phyloP scores from a whole-genome alignment of 2,329 filamentous ascomycete genomes.

The Rugonectria rugulosa region DNA sequence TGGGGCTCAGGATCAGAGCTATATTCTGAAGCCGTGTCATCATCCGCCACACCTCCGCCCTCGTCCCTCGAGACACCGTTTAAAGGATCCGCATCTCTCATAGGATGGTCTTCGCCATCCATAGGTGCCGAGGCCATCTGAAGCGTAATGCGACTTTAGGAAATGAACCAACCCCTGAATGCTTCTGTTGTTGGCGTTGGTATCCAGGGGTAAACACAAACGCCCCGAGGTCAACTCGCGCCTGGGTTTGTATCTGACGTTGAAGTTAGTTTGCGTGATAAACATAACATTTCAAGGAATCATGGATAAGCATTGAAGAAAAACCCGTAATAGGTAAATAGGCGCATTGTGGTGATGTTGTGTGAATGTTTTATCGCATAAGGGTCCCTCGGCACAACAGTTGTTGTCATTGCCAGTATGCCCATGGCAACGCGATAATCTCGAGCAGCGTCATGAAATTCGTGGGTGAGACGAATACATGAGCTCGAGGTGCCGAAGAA shows the following conservation, averaged over 20 bases:
- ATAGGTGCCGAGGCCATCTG: conserved; percentile 41
- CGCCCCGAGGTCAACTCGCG: no score
- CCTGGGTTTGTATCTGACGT: no score
- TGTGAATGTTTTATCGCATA: no score
- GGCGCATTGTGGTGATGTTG: no score
- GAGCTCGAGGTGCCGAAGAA: no score
- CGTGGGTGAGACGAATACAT: no score
- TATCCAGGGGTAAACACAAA: neutral
- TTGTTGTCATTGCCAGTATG: neutral
- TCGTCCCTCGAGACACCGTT: conserved; percentile 35
- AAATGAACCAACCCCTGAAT: neutral
- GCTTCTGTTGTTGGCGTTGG: neutral
- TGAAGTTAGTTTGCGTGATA: no score
- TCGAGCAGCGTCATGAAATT: no score
- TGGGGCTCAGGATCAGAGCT: conserved; percentile 47
- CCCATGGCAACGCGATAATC: neutral
- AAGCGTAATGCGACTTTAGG: neutral
- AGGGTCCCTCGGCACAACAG: neutral
- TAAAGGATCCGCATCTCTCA: conserved; percentile 48
- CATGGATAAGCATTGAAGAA: no score
- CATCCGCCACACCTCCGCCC: conserved; percentile 40
- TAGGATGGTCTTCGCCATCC: conserved; percentile 54
- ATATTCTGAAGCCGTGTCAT: conserved; percentile 44
- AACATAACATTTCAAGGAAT: no score
- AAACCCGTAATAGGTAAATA: no score